phyloP scores from a whole-genome alignment of 2,329 filamentous ascomycete genomes.

The Fusarium sterilihyphosum region DNA sequence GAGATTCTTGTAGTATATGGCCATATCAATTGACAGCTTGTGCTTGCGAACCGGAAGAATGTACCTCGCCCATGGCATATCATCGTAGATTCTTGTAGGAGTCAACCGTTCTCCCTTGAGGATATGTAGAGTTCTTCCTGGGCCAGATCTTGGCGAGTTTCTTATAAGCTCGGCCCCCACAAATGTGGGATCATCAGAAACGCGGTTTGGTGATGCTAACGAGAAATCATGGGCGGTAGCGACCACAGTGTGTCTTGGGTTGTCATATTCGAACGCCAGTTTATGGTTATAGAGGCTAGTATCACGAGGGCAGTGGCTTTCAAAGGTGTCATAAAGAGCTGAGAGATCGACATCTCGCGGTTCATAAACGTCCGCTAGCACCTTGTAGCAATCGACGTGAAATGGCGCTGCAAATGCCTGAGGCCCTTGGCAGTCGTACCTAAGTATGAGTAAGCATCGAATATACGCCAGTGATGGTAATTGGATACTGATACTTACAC shows the following conservation, averaged over 20 bases:
- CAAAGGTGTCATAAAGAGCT: neutral
- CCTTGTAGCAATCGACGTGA: neutral
- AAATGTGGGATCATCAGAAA: neutral
- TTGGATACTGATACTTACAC: neutral
- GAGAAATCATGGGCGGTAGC: neutral
- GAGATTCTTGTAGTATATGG: neutral
- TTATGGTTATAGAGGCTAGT: rapidly evolving
- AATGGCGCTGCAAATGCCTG: neutral
- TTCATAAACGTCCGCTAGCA: neutral
- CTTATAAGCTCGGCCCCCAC: neutral
- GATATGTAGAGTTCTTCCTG: rapidly evolving
- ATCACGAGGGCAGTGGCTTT: neutral
- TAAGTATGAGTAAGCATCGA: neutral
- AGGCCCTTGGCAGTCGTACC: neutral
- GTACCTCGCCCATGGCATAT: neutral
- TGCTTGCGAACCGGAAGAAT: rapidly evolving
- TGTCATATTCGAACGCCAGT: neutral
- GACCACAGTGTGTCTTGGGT: neutral
- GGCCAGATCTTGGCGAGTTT: neutral
- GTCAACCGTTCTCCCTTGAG: neutral
- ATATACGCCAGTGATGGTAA: rapidly evolving
- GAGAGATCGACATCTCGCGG: neutral
- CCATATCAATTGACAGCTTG: neutral
- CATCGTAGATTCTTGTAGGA: neutral
- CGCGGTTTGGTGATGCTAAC: neutral